Evolutionary conservation across 768 basidiomycete species (phyloP), one percentile per base, ranked within the genome.

Genomic region (Suillus fuscotomentosus): DNA sequence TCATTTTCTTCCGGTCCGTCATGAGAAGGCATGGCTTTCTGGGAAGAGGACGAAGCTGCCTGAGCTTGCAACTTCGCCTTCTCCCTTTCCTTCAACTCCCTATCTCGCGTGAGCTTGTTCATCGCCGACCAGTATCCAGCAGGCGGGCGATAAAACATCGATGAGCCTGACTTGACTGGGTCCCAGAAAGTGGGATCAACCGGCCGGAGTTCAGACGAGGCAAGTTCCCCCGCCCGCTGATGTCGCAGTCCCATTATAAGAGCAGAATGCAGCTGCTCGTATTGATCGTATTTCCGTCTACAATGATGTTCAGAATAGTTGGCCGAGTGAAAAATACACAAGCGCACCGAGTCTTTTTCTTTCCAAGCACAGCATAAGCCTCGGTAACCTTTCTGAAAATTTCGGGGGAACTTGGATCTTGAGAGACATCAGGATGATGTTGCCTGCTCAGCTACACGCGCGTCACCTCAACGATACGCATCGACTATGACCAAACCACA

Each of bases 101-200:
- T 42, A 6, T 42, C 57, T 27, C 24, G 24, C 41, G 5, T 11
- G 24, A 59, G 10, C 41, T 27, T 17, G 57, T 59, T 59, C 57
- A 41, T 42, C 17, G 3, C 24, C 41, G 24, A 20, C 57, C 57
- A 59, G 24, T 59, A 59, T 42, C 57, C 57, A 27, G 39, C 9
- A 20, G 57, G 57, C 10, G 57, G 57, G 3, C 57, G 57, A 27
- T 59, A 59, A 1, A 59, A 20, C 39, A 39, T 59, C 22, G 47
- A 42, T 27, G 57, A 20, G 17, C 57, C 57, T 42, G 39, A 59
- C 39, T 27, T 27, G 17, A 59, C 5, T 27, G 57, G 17, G 24
- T 59, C 17, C 57, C 57, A 59, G 17, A 27, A 59, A 27, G 57
- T 59, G 17, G 57, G 57, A 59, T 59, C 57, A 41, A 59, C 15